Conservation (phyloP, 1,139 yeast genomes). For the Debaryomyces sp. region DNA sequence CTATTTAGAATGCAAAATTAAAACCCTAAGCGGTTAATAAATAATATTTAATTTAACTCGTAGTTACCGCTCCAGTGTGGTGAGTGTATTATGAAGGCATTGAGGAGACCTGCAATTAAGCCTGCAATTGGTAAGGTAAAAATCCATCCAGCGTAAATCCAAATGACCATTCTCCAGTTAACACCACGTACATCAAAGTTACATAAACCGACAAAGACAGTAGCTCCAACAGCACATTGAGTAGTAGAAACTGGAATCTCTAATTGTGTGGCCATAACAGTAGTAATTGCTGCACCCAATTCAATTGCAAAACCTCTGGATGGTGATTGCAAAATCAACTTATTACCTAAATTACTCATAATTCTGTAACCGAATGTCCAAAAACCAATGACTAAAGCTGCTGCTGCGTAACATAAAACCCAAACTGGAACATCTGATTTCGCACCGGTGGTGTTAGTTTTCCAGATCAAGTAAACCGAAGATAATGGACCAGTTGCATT, state of each 20-base stretch:
- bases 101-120: conserved; percentile 65
- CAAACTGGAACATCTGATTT: conserved; percentile 70
- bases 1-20: neutral
- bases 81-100: conserved; percentile 67
- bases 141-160: conserved; percentile 77
- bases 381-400: conserved; percentile 65
- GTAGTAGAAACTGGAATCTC: conserved; percentile 76
- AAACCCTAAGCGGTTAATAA: neutral
- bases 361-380: conserved; percentile 78
- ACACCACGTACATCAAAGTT: conserved; percentile 65
- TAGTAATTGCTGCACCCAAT: conserved; percentile 77
- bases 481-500: conserved; percentile 80
- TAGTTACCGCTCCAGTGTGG: conserved; percentile 55
- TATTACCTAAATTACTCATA: conserved; percentile 74
- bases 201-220: conserved; percentile 75
- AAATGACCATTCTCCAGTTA: conserved; percentile 77
- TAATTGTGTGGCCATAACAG: conserved; percentile 75
- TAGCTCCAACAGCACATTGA: conserved; percentile 81
- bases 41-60: conserved; percentile 1
- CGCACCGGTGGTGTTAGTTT: conserved; percentile 44
- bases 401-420: conserved; percentile 72
- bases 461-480: conserved; percentile 67
- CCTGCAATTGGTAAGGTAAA: conserved; percentile 78
- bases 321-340: conserved; percentile 75
- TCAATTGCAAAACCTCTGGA: conserved; percentile 81